Percentiles rank a stretch among this genome's conserved stretches.
phyloP scores from a whole-genome alignment of 495 filamentous ascomycete species.

The Oidiodendron maius region DNA sequence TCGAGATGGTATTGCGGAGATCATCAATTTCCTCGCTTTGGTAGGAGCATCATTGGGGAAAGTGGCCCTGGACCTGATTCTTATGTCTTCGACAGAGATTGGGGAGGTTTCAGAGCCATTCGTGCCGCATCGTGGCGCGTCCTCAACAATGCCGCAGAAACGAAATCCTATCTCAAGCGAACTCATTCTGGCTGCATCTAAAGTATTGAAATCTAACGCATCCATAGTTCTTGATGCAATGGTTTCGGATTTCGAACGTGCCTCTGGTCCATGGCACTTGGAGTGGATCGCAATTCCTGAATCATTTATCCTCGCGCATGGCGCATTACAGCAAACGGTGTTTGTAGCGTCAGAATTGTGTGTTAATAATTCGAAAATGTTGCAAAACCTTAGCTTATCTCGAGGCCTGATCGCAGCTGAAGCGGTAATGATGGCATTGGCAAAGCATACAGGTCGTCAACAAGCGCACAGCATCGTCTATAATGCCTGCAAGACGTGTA shows the following conservation, averaged over 20 bases:
- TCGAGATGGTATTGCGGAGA: slow-evolving; percentile 43
- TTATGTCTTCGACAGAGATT: slow-evolving; percentile 49
- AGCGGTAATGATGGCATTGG: slow-evolving; percentile 53
- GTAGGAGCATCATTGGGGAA: slow-evolving; percentile 45
- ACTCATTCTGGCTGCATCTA: slow-evolving; percentile 45
- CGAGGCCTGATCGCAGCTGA: slow-evolving; percentile 47
- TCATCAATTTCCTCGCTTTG: slow-evolving; percentile 43
- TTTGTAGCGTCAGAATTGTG: slow-evolving; percentile 41
- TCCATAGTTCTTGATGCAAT: slow-evolving; percentile 45
- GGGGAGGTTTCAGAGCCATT: slow-evolving; percentile 51
- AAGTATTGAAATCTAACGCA: slow-evolving; percentile 42
- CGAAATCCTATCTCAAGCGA: slow-evolving; percentile 49
- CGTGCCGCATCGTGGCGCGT: slow-evolving; percentile 46
- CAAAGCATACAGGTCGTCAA: slow-evolving; percentile 39
- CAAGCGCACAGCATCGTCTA: slow-evolving; percentile 49
- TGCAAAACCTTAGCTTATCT: slow-evolving; percentile 40
- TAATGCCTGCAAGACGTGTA: slow-evolving; percentile 44
- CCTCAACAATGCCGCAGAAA: slow-evolving; percentile 51
- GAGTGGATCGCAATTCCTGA: slow-evolving; percentile 50
- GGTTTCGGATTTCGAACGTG: slow-evolving; percentile 49
- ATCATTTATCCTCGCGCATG: slow-evolving; percentile 43
- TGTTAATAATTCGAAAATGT: slow-evolving; percentile 40
- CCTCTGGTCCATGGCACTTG: slow-evolving; percentile 47
- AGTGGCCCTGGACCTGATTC: slow-evolving; percentile 46
- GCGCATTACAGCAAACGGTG: slow-evolving; percentile 40